Evolutionary conservation across 2,329 filamentous ascomycete species (phyloP), one percentile per base, ranked within the genome.

Genomic region (Cadophora sp.): DNA sequence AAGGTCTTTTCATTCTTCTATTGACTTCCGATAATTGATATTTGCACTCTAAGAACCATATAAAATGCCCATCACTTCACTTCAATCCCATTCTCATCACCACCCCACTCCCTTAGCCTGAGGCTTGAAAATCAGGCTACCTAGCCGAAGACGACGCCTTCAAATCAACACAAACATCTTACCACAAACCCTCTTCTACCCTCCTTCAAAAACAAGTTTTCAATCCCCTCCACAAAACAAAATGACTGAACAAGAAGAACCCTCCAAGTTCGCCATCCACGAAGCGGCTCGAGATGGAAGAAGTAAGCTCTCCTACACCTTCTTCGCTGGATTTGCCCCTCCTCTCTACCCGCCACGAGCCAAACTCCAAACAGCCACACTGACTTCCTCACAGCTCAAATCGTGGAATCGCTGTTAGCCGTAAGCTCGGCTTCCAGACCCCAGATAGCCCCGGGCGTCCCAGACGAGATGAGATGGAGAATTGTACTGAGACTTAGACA

Each of bases 211-310:
- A 56, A 30, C 16, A 14, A 1, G 4, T 24, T 22, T 13, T 20
- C 30, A 51, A 20, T 18, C 11, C 48, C 41, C 41, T 47, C 24
- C 20, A 16, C 22, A 48, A 14, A 48, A 43, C 16, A 58, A 53
- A 41, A 69, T 62, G 58, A 18, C 53, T 3, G 36, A 59, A 39
- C 73, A 68, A 64, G 78, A 67, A 64, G 78, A 81, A 58, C 78
- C 82, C 66, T 83, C 88, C 61, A 93, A 91, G 74, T 97, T 90
- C 73, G 91, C 93, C 33, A 90, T 97, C 51, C 95, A 98, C 77
- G 92, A 92, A 72, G 95, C 95, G 50, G 91, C 91, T 69, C 87
- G 94, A 65, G 93, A 97, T 78, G 94, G 94, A 50, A 91, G 88
- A 83, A 85, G 94, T 97, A 84, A 77, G 84, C 53, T 67, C 59